Evolutionary conservation across 208 protist genomes (phyloP).

Genomic region (Herpetomonas samuelpessoai): DNA sequence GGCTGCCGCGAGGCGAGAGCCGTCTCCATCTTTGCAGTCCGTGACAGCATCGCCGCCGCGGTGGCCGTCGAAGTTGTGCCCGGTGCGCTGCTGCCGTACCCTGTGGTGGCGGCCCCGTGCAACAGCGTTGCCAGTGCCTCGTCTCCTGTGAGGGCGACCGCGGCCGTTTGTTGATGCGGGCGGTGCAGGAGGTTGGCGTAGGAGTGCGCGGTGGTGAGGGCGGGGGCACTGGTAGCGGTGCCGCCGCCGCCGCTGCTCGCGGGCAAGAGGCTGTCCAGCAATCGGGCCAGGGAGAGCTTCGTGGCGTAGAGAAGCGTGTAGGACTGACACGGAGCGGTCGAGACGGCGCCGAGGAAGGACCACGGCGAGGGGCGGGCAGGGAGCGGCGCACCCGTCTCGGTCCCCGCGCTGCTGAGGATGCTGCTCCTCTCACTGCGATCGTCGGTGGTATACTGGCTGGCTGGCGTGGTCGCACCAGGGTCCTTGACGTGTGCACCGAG

Average conservation of each 20-base stretch:
- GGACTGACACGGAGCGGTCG: not conserved
- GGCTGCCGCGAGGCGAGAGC: too few relatives aligned
- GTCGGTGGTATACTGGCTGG: not conserved
- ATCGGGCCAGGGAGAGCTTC: not conserved
- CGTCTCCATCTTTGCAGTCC: too few relatives aligned
- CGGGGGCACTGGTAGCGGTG: too few relatives aligned
- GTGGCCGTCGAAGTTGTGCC: not conserved
- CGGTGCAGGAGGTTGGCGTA: slow-evolving; percentile 14
- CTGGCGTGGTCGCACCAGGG: not conserved
- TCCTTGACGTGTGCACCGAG: not conserved
- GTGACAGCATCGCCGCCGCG: too few relatives aligned
- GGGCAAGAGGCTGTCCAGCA: not conserved
- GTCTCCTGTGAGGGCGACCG: slow-evolving; percentile 5
- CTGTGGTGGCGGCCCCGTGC: not conserved
- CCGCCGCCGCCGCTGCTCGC: not conserved
- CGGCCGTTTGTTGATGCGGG: slow-evolving; percentile 5
- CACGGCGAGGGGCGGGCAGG: not conserved
- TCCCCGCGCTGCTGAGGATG: not conserved
- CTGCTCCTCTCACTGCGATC: too few relatives aligned
- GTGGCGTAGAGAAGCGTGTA: not conserved
- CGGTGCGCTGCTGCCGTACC: not conserved
- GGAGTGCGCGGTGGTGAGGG: slow-evolving; percentile 2
- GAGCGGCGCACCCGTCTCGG: not conserved
- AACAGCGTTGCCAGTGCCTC: slow-evolving; percentile 6
- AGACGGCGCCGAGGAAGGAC: not conserved